phyloP scores from a whole-genome alignment of 345 rosid genomes.

The Eutrema heterophyllum region DNA sequence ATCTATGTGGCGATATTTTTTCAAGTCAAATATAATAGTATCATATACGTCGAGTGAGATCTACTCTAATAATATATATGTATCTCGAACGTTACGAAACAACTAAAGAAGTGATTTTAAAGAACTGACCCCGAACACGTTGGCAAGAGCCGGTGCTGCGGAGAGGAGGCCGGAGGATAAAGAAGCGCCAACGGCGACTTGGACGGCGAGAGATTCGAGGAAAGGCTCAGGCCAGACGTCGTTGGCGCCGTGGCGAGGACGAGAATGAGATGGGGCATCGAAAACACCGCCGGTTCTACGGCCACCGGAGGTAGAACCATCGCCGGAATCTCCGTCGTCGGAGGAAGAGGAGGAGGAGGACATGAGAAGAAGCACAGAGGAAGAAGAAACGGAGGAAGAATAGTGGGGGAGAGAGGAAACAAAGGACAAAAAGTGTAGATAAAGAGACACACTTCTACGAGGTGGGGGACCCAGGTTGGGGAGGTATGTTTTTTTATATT shows the following conservation, averaged over 20 bases:
- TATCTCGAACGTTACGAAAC: background rate
- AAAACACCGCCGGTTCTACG: slow-evolving; percentile 29
- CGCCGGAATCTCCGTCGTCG: slow-evolving; percentile 31
- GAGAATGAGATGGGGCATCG: slow-evolving; percentile 59
- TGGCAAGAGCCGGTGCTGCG: slow-evolving; percentile 70
- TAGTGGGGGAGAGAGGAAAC: slow-evolving; percentile 35
- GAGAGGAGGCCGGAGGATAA: slow-evolving; percentile 54
- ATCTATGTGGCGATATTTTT: background rate
- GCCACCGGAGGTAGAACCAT: slow-evolving; percentile 26
- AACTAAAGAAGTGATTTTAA: background rate
- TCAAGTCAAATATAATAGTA: background rate
- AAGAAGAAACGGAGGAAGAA: slow-evolving; percentile 18
- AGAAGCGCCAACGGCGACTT: slow-evolving; percentile 62
- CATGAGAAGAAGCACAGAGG: slow-evolving; percentile 20
- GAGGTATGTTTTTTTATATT: background rate
- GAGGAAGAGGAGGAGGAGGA: slow-evolving; percentile 37
- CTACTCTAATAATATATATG: background rate
- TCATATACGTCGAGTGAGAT: slow-evolving; percentile 7
- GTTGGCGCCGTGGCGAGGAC: slow-evolving; percentile 45
- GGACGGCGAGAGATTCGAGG: slow-evolving; percentile 75
- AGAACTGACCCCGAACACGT: slow-evolving; percentile 60
- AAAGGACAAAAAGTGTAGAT: slow-evolving; percentile 63
- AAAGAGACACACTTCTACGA: slow-evolving; percentile 55
- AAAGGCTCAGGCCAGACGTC: slow-evolving; percentile 96
- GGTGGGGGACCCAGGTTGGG: slow-evolving; percentile 60